Conservation (phyloP, 371 early-diverging fungal species). For the Lichtheimia ramosa region DNA sequence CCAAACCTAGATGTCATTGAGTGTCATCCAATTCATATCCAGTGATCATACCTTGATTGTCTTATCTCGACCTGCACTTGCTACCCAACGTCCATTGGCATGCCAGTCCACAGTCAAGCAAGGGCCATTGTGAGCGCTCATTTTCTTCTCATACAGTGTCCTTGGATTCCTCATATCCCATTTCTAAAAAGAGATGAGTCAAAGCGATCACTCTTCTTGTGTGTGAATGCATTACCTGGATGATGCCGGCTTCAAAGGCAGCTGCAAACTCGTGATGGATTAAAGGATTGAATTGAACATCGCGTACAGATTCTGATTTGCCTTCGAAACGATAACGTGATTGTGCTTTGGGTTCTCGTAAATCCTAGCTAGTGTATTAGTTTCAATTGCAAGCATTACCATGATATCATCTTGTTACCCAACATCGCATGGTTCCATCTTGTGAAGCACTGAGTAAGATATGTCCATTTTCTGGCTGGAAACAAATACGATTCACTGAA, state of each 20-base stretch:
- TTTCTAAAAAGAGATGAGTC: slow-evolving; percentile 40
- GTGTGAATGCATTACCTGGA: slow-evolving; percentile 57
- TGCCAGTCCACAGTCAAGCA: slow-evolving; percentile 85
- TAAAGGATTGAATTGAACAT: slow-evolving; percentile 80
- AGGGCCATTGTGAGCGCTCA: slow-evolving; percentile 79
- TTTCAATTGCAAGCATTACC: not conserved
- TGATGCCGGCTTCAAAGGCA: slow-evolving; percentile 86
- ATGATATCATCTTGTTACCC: slow-evolving; percentile 60
- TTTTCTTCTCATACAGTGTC: slow-evolving; percentile 62
- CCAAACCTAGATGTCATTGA: slow-evolving; percentile 60
- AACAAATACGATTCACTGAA: slow-evolving; percentile 79
- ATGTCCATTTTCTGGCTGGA: slow-evolving; percentile 70
- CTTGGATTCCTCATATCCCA: slow-evolving; percentile 80
- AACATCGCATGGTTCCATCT: slow-evolving; percentile 78
- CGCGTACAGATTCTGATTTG: slow-evolving; percentile 82
- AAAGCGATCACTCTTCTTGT: not conserved
- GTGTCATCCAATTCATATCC: not conserved
- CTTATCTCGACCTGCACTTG: slow-evolving; percentile 84
- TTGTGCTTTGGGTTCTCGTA: slow-evolving; percentile 56
- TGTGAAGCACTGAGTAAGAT: slow-evolving; percentile 80
- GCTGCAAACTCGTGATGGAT: slow-evolving; percentile 72
- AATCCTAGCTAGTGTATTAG: slow-evolving; percentile 53
- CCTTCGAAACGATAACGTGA: slow-evolving; percentile 69
- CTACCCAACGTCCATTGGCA: slow-evolving; percentile 71
- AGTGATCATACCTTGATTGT: slow-evolving; percentile 65